Base-by-base conservation (phyloP, 2,329 filamentous ascomycete species). In the Lachnellula occidentalis region DNA sequence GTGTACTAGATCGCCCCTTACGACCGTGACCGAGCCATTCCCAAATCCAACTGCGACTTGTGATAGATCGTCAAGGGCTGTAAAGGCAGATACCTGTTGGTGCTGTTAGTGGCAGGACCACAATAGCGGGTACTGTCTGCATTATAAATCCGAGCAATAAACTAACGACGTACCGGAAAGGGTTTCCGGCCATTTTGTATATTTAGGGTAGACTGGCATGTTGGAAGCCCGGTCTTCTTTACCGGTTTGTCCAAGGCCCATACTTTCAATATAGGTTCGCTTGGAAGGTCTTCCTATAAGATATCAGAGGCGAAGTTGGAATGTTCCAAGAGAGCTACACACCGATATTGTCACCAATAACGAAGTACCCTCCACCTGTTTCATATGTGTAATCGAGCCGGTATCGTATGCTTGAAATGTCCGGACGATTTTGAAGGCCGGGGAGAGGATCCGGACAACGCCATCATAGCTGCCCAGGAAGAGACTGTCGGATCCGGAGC, bases 21-120 rank as follows among this genome's bases (percentile, higher is more conserved):
- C 89, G 27, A 99, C 85, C 0, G 91, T 95, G 12, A 99, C 92
- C 1, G 92, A 85, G 7, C 94, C 94, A 71, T 99, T 97, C 12
- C 87, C 94, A 69, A 99, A 99, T 5, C 94, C 95, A 6, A 97
- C 88, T 4, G 92, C 94, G 27, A 97, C 82, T 74, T 99, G 94
- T 4, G 89, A 89, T 22, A 99, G 77, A 71, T 97, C 92, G 48
- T 91, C 87, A 27, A 94, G 83, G 0, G 90, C 87, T 12, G 91
- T 82, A 64, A 99, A 94, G 1, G 92, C 91, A 8, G 91, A 95
- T 59, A 96, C 88, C 82, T 87, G 59, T 47, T 42, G 31, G 22
- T 3, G 27, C 14, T 3, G 31, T 54, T 24, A 55, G 48, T 21
- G n/a, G 22, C 36, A 9, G 11, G 34, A 24, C 22, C 21, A 43